These are phyloP conservation scores for Trichoderma breve DNA, from an alignment of 2,329 filamentous ascomycete genomes.

Conservation along the genomic window DNA sequence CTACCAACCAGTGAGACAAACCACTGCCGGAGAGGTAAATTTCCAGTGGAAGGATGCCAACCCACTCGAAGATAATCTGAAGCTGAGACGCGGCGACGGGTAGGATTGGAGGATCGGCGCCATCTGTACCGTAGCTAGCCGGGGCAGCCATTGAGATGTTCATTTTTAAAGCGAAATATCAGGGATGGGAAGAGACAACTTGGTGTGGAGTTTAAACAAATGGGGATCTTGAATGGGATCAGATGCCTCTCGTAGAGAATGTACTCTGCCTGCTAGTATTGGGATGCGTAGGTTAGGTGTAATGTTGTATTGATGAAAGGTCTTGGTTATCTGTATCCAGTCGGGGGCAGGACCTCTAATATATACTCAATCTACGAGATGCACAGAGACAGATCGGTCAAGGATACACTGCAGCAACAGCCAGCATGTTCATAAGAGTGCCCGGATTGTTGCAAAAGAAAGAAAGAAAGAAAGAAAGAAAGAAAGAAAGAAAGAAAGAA, in stretches of 20 bases:
- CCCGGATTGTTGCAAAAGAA: no score
- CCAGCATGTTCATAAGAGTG: no score
- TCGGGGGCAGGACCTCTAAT: not conserved
- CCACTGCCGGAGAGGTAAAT: not conserved
- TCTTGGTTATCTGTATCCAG: not conserved
- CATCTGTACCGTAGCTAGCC: not conserved
- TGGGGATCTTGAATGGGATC: not conserved
- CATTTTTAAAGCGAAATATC: not conserved
- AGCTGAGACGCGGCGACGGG: not conserved
- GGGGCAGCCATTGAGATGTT: not conserved
- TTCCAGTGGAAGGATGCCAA: not conserved
- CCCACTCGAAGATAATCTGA: not conserved
- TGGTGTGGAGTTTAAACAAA: not conserved
- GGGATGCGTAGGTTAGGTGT: not conserved
- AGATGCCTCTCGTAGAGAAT: not conserved
- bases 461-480: no score
- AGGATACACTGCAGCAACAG: no score
- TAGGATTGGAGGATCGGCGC: not conserved
- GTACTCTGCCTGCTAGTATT: not conserved
- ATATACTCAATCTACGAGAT: not conserved
- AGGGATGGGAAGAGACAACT: not conserved
- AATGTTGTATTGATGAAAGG: not conserved
- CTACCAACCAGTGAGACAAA: not conserved
- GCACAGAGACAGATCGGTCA: no score
- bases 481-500: no score